phyloP scores from a whole-genome alignment of 2,329 filamentous ascomycete genomes.

The Aspergillus sp. region DNA sequence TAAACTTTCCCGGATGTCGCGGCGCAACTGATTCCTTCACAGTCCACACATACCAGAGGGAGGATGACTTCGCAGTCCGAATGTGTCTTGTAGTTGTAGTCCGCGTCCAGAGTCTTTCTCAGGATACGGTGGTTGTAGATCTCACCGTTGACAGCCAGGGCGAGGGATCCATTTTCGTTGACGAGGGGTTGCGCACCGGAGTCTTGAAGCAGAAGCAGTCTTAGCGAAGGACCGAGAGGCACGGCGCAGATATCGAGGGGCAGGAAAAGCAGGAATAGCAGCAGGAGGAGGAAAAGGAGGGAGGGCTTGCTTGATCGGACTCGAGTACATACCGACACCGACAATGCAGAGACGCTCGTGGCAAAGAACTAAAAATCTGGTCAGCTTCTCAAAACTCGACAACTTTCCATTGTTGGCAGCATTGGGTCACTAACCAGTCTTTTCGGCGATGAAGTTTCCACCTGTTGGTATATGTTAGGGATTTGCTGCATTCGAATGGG shows the following conservation, averaged over 20 bases:
- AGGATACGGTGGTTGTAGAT: constrained; percentile 99
- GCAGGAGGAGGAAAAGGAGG: background rate
- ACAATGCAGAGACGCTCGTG: constrained; percentile 98
- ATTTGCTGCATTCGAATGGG: constrained; percentile 9
- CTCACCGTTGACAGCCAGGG: constrained; percentile 96
- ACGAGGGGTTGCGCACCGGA: constrained; percentile 93
- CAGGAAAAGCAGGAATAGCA: background rate
- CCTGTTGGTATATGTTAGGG: constrained; percentile 52
- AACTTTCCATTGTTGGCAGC: background rate
- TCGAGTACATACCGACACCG: constrained; percentile 71
- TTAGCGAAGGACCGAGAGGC: constrained; percentile 10
- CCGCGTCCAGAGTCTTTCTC: constrained; percentile 77
- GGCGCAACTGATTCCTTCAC: background rate
- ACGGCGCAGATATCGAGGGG: background rate
- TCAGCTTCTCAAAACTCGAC: constrained; percentile 20
- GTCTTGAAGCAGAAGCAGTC: constrained; percentile 55
- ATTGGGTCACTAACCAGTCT: constrained; percentile 70
- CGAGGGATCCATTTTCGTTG: constrained; percentile 83
- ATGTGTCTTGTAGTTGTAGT: constrained; percentile 97
- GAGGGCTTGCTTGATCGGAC: background rate
- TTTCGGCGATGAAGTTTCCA: constrained; percentile 84
- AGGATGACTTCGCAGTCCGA: constrained; percentile 99
- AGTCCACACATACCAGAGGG: constrained; percentile 69
- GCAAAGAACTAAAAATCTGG: constrained; percentile 68
- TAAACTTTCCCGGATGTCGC: background rate